These are phyloP conservation scores for Lichtheimia ramosa DNA, from an alignment of 371 early-diverging fungal species.

Conservation along the genomic window DNA sequence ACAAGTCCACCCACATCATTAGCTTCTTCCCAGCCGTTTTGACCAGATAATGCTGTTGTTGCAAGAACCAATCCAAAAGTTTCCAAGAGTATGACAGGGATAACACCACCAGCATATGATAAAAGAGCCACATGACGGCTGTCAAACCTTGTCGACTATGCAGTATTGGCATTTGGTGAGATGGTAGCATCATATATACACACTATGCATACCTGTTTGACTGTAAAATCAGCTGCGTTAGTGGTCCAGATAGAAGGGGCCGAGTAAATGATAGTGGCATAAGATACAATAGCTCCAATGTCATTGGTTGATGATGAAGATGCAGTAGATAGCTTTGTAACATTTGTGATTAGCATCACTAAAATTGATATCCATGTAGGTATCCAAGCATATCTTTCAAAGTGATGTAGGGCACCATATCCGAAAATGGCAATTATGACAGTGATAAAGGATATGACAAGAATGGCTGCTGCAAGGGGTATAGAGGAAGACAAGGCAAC, in stretches of 20 bases:
- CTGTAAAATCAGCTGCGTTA: conserved; percentile 33
- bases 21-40: background rate
- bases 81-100: conserved; percentile 27
- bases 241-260: conserved; percentile 29
- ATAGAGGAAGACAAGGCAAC: background rate
- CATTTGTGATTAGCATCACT: conserved; percentile 18
- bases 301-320: background rate
- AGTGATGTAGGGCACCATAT: conserved; percentile 26
- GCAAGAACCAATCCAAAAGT: conserved; percentile 22
- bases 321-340: conserved; percentile 1
- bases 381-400: conserved; percentile 30
- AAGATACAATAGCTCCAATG: conserved; percentile 3
- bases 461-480: conserved; percentile 4
- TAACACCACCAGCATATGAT: conserved; percentile 29
- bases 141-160: conserved; percentile 12
- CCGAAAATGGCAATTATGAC: conserved; percentile 29
- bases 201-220: conserved; percentile 19
- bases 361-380: conserved; percentile 28
- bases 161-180: no score
- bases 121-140: conserved; percentile 11
- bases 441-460: conserved; percentile 12
- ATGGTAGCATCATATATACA: background rate
- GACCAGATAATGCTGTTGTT: background rate
- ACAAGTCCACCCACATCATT: conserved; percentile 18
- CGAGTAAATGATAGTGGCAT: conserved; percentile 24